Conservation (phyloP, 169 alveolate species). For the Plasmodium gonderi region DNA sequence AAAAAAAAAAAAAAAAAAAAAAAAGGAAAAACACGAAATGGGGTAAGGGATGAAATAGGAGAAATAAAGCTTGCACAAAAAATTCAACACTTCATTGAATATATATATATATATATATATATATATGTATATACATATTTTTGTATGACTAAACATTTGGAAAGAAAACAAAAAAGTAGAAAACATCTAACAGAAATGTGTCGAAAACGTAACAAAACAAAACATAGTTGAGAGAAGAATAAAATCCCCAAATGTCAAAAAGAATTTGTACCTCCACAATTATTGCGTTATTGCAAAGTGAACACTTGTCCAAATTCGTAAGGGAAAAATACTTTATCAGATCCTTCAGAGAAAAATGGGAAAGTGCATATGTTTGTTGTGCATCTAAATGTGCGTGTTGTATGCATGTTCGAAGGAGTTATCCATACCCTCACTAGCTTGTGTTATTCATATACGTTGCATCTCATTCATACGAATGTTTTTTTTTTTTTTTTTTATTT, state of each 20-base stretch:
- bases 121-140: too few relatives aligned
- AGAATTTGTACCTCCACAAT: constrained; percentile 53
- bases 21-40: neutral
- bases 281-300: constrained; percentile 51
- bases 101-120: too few relatives aligned
- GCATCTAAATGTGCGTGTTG: neutral
- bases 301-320: constrained; percentile 50
- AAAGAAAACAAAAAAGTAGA: neutral
- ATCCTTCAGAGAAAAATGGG: constrained; percentile 23
- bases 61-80: neutral
- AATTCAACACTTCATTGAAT: too few relatives aligned
- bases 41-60: neutral
- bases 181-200: neutral
- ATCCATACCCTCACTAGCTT: too few relatives aligned
- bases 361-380: neutral
- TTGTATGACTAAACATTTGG: too few relatives aligned
- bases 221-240: neutral
- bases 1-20: constrained; percentile 8
- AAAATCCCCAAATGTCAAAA: too few relatives aligned
- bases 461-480: too few relatives aligned
- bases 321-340: constrained; percentile 53
- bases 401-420: neutral
- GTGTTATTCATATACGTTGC: too few relatives aligned
- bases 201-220: too few relatives aligned
- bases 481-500: too few relatives aligned